Base-by-base conservation (phyloP, 768 basidiomycete species). In the Lactarius hengduanensis region DNA sequence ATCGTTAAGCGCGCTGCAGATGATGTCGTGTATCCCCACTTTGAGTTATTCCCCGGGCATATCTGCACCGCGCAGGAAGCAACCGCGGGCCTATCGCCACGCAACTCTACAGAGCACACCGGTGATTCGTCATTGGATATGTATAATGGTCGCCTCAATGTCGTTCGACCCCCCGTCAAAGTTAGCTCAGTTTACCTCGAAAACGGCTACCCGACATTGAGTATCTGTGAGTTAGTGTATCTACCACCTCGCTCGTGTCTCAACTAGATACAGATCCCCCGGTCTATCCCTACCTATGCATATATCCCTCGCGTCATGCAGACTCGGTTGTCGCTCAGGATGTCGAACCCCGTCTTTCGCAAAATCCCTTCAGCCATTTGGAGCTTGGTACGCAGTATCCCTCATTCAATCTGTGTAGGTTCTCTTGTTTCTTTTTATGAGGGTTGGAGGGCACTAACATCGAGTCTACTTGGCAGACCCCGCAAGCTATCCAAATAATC, bases 1-100 rank as follows among this genome's bases (percentile, higher is more conserved):
- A 38, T 32, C 11, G 28, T 28, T 15, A 57, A 41, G 34, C 43
- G 28, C 32, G 34, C 38, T 41, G 40, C 45, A 71, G 67, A 78
- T 71, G 74, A 76, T 5, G 71, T 72, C 1, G 69, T 75, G 1
- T 83, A 83, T 73, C 81, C 78, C 8, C 62, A 71, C 59, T 70
- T 79, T 58, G 68, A 71, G 38, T 67, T 73, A 45, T 73, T 73
- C 53, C 72, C 72, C 18, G 69, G 70, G 34, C 57, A 59, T 50
- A 54, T 56, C 28, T 67, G 56, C 41, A 32, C 28, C 3, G 43
- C 56, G 22, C 22, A 30, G 26, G 56, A 56, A 53, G 32, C 36
- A 36, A 26, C 20, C n/a, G 11, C 13, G 20, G 18, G 20, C 28
- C 38, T 41, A 32, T 38, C 30, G 32, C 22, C 26, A 28, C 43